These are phyloP conservation scores for Capsella rubella DNA, from an alignment of 441 rosid genomes.

Conservation along the genomic window DNA sequence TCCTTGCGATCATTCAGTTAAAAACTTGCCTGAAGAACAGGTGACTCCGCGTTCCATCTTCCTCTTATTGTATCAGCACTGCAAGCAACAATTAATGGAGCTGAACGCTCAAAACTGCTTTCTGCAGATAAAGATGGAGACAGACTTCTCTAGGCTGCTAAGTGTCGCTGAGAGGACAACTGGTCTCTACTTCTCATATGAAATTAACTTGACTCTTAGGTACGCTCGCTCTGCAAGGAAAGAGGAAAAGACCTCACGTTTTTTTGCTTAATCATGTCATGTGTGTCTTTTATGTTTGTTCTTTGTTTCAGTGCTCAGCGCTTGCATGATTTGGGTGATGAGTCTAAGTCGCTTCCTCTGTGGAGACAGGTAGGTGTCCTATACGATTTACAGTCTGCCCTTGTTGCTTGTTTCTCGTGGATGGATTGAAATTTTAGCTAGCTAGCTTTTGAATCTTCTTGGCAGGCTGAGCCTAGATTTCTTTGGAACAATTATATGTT, in stretches of 20 bases:
- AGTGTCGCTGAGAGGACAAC: slow-evolving; percentile 56
- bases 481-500: slow-evolving; percentile 94
- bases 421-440: slow-evolving; percentile 1
- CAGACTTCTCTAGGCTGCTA: slow-evolving; percentile 40
- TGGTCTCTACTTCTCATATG: slow-evolving; percentile 88
- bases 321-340: slow-evolving; percentile 83
- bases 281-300: background rate
- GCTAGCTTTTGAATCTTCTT: slow-evolving; percentile 5
- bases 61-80: background rate
- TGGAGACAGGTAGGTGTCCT: slow-evolving; percentile 97
- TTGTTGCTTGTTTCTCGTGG: slow-evolving; percentile 8
- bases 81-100: slow-evolving; percentile 19
- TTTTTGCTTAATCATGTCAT: slow-evolving; percentile 54
- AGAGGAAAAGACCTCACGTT: slow-evolving; percentile 11
- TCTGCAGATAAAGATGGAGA: slow-evolving; percentile 54
- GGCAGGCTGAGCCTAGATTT: slow-evolving; percentile 95
- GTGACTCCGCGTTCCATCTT: slow-evolving; percentile 39
- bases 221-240: background rate
- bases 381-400: slow-evolving; percentile 3
- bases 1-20: slow-evolving; percentile 80
- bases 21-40: slow-evolving; percentile 72
- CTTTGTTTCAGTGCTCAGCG: slow-evolving; percentile 36
- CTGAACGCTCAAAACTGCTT: slow-evolving; percentile 1
- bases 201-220: slow-evolving; percentile 85
- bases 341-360: slow-evolving; percentile 88